phyloP scores from a whole-genome alignment of 179 eudicot genomes.

The Amaranthus tricolor region DNA sequence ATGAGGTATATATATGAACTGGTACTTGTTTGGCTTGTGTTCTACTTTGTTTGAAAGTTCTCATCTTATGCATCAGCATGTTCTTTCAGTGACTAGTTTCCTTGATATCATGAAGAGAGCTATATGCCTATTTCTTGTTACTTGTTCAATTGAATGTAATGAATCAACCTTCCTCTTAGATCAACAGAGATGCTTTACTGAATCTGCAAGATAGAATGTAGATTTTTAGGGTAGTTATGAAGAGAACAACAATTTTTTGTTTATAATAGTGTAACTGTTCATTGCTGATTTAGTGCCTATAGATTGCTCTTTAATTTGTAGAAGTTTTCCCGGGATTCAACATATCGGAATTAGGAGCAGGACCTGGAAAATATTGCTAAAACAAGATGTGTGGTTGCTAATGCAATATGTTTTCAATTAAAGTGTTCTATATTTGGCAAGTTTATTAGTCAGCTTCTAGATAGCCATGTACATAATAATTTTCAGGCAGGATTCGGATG shows the following conservation, averaged over 20 bases:
- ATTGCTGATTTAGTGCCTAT: neutral
- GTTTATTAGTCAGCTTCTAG: neutral
- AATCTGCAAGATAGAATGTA: neutral
- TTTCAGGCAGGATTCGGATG: constrained; percentile 1
- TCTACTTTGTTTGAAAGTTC: constrained; percentile 3
- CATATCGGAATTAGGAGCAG: neutral
- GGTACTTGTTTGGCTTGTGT: constrained; percentile 3
- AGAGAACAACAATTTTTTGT: neutral
- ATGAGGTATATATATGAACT: constrained; percentile 57
- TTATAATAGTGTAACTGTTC: neutral
- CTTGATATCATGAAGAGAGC: neutral
- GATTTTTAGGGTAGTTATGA: neutral
- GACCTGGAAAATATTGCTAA: neutral
- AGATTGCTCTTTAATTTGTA: neutral
- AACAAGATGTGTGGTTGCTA: neutral
- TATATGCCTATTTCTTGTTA: neutral
- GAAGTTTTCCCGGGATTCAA: neutral
- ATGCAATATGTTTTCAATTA: neutral
- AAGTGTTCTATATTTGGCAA: neutral
- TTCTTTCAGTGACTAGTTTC: neutral
- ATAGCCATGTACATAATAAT: neutral
- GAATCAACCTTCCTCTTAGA: neutral
- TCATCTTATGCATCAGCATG: neutral
- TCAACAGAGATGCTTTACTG: neutral
- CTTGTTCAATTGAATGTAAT: neutral